phyloP scores from a whole-genome alignment of 2,329 filamentous ascomycete genomes.

The Shiraia sp. region DNA sequence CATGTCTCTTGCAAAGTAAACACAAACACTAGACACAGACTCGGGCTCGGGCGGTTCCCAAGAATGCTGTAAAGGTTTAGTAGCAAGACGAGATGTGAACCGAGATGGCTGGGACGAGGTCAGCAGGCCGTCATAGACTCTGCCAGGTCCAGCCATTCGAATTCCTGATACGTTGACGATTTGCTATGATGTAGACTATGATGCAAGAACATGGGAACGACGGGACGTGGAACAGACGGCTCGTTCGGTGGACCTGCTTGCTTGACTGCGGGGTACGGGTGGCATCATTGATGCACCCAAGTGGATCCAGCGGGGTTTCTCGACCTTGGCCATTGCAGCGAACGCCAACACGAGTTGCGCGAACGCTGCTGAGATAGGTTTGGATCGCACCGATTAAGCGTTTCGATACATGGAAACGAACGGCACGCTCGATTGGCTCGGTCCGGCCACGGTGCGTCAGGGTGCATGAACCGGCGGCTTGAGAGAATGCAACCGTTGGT shows the following conservation, averaged over 20 bases:
- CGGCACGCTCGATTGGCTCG: neutral
- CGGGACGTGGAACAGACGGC: too few relatives aligned
- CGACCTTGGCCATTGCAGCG: neutral
- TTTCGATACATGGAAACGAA: slow-evolving; percentile 5
- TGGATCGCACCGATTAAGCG: slow-evolving; percentile 1
- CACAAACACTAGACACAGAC: slow-evolving; percentile 4
- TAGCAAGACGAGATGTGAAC: neutral
- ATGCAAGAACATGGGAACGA: neutral
- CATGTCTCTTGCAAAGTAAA: slow-evolving; percentile 7
- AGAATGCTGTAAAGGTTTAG: neutral
- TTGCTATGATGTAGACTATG: neutral
- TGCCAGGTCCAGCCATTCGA: too few relatives aligned
- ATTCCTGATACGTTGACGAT: neutral
- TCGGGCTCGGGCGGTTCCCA: slow-evolving; percentile 3
- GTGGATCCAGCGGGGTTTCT: slow-evolving; percentile 1
- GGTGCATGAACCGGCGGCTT: too few relatives aligned
- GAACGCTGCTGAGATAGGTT: too few relatives aligned
- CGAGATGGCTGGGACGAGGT: too few relatives aligned
- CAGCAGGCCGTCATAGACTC: too few relatives aligned
- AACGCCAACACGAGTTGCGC: too few relatives aligned
- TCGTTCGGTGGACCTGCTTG: neutral
- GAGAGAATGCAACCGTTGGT: too few relatives aligned
- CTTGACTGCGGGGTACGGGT: neutral
- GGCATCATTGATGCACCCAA: neutral
- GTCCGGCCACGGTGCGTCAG: too few relatives aligned